Base-by-base conservation (phyloP, 2,329 filamentous ascomycete species). In the Cercospora berteroae region DNA sequence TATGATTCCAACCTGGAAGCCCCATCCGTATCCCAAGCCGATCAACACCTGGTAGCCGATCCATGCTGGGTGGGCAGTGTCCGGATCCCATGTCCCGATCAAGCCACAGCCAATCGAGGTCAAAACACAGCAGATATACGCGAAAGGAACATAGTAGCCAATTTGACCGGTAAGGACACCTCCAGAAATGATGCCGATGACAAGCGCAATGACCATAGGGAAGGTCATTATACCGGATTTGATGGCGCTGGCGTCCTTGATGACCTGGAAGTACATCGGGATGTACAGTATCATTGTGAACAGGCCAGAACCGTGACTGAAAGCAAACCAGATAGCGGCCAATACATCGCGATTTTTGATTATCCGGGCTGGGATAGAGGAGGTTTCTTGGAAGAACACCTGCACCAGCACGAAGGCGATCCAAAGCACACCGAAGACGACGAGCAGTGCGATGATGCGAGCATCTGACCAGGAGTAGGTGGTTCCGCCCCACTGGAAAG, bases 71-170 rank as follows among this genome's bases (percentile, higher is more conserved):
- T 52, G 48, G 3, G 18, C 9, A 4, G 48, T 52, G 20, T 52
- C 48, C 6, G 48, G 48, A 23, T 52, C 20, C 48, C 48, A 52
- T 25, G 48, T 52, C 5, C 18, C 48, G 5, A 52, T 52, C 18
- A 52, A 52, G 18, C 48, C 48, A 27, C 48, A 52, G 48, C 80
- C 81, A 36, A 82, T 75, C 16, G 79, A 66, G 76, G 80, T 79
- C 63, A 82, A 68, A 13, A 80, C 71, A 2, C 75, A 76, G 4
- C 76, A 77, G 31, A 74, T 39, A 20, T 81, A 74, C 75, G 82
- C 80, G 69, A 82, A 81, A 0, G 80, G 80, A 0, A 79, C 81
- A 74, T 82, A 82, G 74, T 82, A 82, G 23, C 81, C 81, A 27
- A 80, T 69, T 2, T 70, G 65, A 2, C 79, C 80, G 18, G 80